These are phyloP conservation scores for Picochlorum sp. DNA, from an alignment of 139 green algal genomes.

Conservation along the genomic window DNA sequence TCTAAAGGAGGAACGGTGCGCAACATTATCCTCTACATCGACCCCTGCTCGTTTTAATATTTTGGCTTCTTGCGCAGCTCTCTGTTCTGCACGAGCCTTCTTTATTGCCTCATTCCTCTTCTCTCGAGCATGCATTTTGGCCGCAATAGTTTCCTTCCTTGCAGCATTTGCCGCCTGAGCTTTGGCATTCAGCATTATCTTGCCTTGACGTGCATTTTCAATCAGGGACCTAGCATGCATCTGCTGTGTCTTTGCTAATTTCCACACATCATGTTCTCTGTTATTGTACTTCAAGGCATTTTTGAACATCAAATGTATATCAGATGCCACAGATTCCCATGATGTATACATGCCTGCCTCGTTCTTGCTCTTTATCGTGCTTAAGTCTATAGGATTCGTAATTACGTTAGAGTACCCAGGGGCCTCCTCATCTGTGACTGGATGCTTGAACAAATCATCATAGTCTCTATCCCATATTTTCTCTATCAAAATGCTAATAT, in stretches of 20 bases:
- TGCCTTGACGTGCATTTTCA: background rate
- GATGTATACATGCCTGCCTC: conserved; percentile 25
- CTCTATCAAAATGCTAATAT: conserved; percentile 24
- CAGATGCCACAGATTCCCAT: conserved; percentile 37
- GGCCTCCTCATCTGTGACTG: conserved; percentile 52
- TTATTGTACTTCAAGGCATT: conserved; percentile 58
- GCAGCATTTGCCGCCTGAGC: conserved; percentile 1
- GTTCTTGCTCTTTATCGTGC: conserved; percentile 55
- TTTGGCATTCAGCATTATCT: background rate
- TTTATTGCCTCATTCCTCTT: conserved; percentile 13
- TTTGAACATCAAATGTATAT: conserved; percentile 51
- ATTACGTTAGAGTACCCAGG: conserved; percentile 53
- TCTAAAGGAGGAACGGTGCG: conserved; percentile 4
- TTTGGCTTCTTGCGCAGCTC: conserved; percentile 30
- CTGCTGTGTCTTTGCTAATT: conserved; percentile 15
- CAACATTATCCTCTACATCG: conserved; percentile 8
- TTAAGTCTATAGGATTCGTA: conserved; percentile 74
- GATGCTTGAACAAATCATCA: conserved; percentile 43
- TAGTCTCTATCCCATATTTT: conserved; percentile 42
- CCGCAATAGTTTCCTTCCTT: background rate
- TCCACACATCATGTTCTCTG: conserved; percentile 8
- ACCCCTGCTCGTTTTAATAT: conserved; percentile 27
- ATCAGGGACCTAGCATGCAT: background rate
- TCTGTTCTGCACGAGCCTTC: conserved; percentile 21
- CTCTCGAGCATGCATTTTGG: background rate